These are phyloP conservation scores for Rhizoclosmatium globosum DNA, from an alignment of 192 early-diverging fungal species.

Conservation along the genomic window DNA sequence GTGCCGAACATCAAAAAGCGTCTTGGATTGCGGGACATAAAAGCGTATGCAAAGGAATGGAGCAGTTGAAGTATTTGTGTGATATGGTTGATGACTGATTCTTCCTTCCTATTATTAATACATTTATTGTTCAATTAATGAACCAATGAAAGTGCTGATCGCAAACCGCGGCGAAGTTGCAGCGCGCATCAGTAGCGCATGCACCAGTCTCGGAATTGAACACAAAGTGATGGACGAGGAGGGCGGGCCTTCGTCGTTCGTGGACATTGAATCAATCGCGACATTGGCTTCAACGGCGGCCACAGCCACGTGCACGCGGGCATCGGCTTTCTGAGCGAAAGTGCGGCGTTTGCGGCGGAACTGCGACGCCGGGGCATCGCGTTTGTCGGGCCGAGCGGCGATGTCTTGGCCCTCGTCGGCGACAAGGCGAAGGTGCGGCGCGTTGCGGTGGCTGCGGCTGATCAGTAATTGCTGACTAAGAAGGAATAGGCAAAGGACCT, in stretches of 20 bases:
- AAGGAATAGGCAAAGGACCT: conserved; percentile 74
- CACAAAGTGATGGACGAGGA: too few relatives aligned
- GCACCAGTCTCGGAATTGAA: too few relatives aligned
- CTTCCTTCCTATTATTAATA: too few relatives aligned
- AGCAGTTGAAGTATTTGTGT: conserved; percentile 70
- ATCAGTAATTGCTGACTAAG: not conserved
- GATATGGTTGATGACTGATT: too few relatives aligned
- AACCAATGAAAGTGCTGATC: too few relatives aligned
- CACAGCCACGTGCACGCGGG: conserved; percentile 37
- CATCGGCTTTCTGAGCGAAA: conserved; percentile 89
- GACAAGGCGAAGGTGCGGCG: conserved; percentile 81
- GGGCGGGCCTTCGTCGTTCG: too few relatives aligned
- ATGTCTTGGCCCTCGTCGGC: conserved; percentile 85
- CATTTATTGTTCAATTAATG: too few relatives aligned
- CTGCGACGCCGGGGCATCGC: conserved; percentile 81
- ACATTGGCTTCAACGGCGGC: conserved; percentile 43
- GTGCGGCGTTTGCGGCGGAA: conserved; percentile 83
- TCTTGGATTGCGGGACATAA: not conserved
- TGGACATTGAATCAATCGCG: too few relatives aligned
- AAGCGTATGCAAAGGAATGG: conserved; percentile 33
- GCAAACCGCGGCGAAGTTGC: too few relatives aligned
- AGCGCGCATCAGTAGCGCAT: too few relatives aligned
- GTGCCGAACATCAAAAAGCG: not conserved
- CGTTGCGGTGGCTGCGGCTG: not conserved
- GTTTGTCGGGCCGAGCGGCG: conserved; percentile 82